Percentiles rank a stretch among this genome's conserved stretches.
Evolutionary conservation across 352 stramenopile species (phyloP).

Genomic region (Detonula confervacea): DNA sequence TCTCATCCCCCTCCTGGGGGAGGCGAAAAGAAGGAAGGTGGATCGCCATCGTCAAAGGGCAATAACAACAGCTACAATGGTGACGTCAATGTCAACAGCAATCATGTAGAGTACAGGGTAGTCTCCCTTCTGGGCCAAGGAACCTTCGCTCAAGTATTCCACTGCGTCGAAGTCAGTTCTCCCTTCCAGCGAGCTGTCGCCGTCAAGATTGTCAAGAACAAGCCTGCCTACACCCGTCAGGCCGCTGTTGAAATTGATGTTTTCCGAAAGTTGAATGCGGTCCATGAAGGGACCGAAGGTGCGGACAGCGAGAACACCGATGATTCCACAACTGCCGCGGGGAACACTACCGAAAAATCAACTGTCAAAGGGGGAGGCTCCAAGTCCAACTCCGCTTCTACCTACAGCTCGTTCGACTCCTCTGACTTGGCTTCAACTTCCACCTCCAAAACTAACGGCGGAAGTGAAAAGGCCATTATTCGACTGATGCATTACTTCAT

Average conservation of each 20-base stretch:
- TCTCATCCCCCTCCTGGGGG: constrained; percentile 38
- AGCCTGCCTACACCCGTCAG: constrained; percentile 93
- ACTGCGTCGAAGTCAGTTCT: constrained; percentile 90
- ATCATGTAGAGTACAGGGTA: constrained; percentile 73
- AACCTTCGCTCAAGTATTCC: constrained; percentile 98
- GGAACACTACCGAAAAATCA: not conserved
- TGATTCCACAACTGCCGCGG: not conserved
- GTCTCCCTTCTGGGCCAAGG: constrained; percentile 92
- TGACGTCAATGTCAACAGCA: not conserved
- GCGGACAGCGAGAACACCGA: constrained; percentile 17
- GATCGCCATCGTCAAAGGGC: no score
- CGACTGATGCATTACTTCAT: constrained; percentile 92
- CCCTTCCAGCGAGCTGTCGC: constrained; percentile 89
- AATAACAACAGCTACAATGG: constrained; percentile 4
- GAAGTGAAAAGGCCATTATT: constrained; percentile 84
- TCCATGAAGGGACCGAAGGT: constrained; percentile 20
- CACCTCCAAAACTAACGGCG: not conserved
- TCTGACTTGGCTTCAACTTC: constrained; percentile 40
- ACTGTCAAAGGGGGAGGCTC: constrained; percentile 3
- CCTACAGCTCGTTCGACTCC: not conserved
- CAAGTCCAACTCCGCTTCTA: no score
- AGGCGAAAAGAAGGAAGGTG: no score
- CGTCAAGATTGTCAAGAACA: constrained; percentile 99
- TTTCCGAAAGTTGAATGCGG: constrained; percentile 77
- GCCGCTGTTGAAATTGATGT: constrained; percentile 96